Base-by-base conservation (phyloP, 805 yeast genomes). In the Candida ovalis region DNA sequence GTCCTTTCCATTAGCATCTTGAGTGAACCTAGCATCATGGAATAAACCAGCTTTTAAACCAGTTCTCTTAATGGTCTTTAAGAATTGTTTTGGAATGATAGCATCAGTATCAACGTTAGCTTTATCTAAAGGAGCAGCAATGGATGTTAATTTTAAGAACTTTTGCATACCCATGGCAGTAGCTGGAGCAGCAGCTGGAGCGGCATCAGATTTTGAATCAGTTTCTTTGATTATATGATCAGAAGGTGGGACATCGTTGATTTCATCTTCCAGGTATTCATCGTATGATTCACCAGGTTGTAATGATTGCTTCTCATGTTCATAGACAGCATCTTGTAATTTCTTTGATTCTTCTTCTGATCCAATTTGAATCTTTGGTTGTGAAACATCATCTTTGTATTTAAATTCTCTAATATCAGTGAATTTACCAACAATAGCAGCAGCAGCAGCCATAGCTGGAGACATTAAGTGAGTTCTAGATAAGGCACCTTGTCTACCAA, bases 391-490 rank as follows among this genome's bases (percentile, higher is more conserved):
- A 40, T 72, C 77, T 53, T 76, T 72, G 69, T 80, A 86, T 51
- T 81, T 73, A 68, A 78, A 88, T 47, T 88, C 85, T 72, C 99
- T 84, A 59, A 91, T 91, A 66, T 94, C 99, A 41, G 87, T 78
- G 61, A 94, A 84, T 63, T 84, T 89, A 57, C 99, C 99, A 48
- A 78, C 79, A 58, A 94, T 84, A 61, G 91, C 97, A 18, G 99
- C 98, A 19, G 98, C 97, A 28, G 99, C 99, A 42, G 99, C 99
- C 99, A 94, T 94, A 21, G 96, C 96, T 36, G 99, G 99, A 13
- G 97, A 88, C 96, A 92, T 89, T 66, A 94, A 79, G 68, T 94
- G 99, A 18, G 99, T 94, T 74, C 99, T 82, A 17, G 97, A 89
- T 51, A 73, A 74, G 45, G 97, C 96, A 73, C 99, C 99, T 77